Base-by-base conservation (phyloP, 1,139 yeast species). In the Suhomyces yuchorum region DNA sequence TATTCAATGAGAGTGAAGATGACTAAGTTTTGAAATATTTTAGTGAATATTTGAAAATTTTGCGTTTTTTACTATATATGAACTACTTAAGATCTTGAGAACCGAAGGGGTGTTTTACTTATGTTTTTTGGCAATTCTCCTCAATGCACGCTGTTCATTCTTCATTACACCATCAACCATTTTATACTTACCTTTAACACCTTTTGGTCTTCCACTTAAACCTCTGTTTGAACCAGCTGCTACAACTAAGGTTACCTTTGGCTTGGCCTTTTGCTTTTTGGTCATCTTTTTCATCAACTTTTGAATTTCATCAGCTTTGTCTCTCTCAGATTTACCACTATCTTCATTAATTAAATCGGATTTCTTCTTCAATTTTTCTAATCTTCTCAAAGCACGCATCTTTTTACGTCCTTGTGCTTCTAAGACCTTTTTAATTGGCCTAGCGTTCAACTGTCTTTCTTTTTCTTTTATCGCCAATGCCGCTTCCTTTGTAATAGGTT, bases 81-180 rank as follows among this genome's bases (percentile, higher is more conserved):
- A n/a, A n/a, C n/a, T n/a, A n/a, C n/a, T n/a, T n/a, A n/a, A n/a
- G n/a, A n/a, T n/a, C n/a, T n/a, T n/a, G n/a, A n/a, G n/a, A n/a
- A n/a, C n/a, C n/a, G n/a, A n/a, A n/a, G n/a, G n/a, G n/a, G n/a
- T n/a, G n/a, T n/a, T n/a, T 52, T 80, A 80, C 65, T 79, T 83
- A 60, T 84, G 78, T 75, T 87, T 90, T 78, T 92, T 93, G 23
- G 91, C 87, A 57, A 92, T 87, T 65, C 98, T 85, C 67, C 82
- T 86, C 65, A 92, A 77, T 26, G 98, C 97, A 58, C 99, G 79
- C 75, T 87, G 92, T 71, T 93, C 99, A 68, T 93, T 93, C 88
- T 95, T 93, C 87, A 91, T 77, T 18, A 86, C 88, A 76, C 98
- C 98, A 71, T 93, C 99, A 59, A 93, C 98, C 99, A 95, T 93